Evolutionary conservation across 1,284 basidiomycete genomes (phyloP).

Genomic region (Marasmius oreades): DNA sequence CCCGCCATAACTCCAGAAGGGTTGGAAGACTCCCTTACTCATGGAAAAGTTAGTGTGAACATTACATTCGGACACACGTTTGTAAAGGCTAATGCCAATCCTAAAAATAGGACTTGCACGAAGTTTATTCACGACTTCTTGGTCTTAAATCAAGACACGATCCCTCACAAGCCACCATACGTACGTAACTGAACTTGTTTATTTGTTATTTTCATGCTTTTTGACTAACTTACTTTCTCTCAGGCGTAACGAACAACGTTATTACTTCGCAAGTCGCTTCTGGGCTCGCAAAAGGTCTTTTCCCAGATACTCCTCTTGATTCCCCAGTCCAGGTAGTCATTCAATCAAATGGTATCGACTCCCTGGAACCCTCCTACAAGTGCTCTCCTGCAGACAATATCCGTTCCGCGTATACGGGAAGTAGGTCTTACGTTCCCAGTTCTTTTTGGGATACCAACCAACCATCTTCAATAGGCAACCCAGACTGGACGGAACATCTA

Average conservation of each 20-base stretch:
- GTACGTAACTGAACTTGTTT: conserved; percentile 19
- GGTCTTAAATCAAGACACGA: conserved; percentile 29
- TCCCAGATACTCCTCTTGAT: conserved; percentile 28
- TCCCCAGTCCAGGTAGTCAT: conserved; percentile 27
- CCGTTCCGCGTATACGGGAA: conserved; percentile 27
- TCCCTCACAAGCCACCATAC: conserved; percentile 28
- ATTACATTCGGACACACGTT: not conserved
- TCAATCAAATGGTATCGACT: conserved; percentile 37
- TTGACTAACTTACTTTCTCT: not conserved
- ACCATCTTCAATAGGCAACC: conserved; percentile 22
- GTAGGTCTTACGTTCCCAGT: not conserved
- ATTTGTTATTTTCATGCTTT: too few species aligned
- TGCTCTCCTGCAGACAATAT: conserved; percentile 35
- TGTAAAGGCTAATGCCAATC: not conserved
- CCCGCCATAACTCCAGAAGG: conserved; percentile 42
- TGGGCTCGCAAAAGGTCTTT: conserved; percentile 40
- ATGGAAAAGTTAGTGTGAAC: conserved; percentile 33
- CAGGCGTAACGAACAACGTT: conserved; percentile 46
- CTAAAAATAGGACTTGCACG: conserved; percentile 35
- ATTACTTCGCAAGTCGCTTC: conserved; percentile 49
- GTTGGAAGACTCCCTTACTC: conserved; percentile 36
- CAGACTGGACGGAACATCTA: conserved; percentile 39
- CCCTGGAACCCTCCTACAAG: conserved; percentile 39
- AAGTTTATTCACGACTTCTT: conserved; percentile 37
- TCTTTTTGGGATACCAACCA: not conserved